Evolutionary conservation across 108 stramenopile species (phyloP), one percentile per base, ranked within the genome.

Genomic region (Pseudonitzschia pungens): DNA sequence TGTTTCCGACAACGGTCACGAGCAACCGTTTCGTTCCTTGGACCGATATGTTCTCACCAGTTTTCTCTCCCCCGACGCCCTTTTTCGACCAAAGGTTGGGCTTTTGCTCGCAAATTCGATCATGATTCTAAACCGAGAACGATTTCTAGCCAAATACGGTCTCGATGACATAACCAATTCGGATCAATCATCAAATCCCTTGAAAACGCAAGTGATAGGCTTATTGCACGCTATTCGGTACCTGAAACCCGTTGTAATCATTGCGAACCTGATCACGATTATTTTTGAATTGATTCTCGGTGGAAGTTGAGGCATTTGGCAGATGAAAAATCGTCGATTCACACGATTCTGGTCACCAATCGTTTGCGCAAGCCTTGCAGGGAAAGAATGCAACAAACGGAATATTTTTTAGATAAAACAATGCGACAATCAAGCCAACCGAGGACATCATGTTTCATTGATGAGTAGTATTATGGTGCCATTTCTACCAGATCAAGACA

Each of bases 271-370:
- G 12, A 65, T 95, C 3, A 86, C 87, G 48, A 87, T 93, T 52
- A 29, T 95, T 44, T 95, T 95, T 73, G 94, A 95, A 78, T 78
- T 95, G 54, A 63, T 95, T 28, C 77, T 95, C 22, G 94, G 94
- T 21, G 90, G 90, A 68, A 62, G 32, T 15, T 62, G 60, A 62
- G n/a, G 36, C 15, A 28, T 18, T 14, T 2, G 45, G 45, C 5
- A 48, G 45, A 48, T 12, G 18, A 48, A 48, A 48, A 48, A 48
- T 18, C 14, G 45, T 48, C 10, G 36, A 36, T 36, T 6, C 36
- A 36, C 36, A 36, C 36, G 36, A 36, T 36, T 36, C 6, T 6
- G 36, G 36, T 36, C 36, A 36, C 36, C 2, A 36, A 5, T 36
- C 36, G 2, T 36, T 36, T 36, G 36, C 6, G 36, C 2, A 36